phyloP scores from a whole-genome alignment of 2,329 filamentous ascomycete species.

The Colletotrichum ledebouriae region DNA sequence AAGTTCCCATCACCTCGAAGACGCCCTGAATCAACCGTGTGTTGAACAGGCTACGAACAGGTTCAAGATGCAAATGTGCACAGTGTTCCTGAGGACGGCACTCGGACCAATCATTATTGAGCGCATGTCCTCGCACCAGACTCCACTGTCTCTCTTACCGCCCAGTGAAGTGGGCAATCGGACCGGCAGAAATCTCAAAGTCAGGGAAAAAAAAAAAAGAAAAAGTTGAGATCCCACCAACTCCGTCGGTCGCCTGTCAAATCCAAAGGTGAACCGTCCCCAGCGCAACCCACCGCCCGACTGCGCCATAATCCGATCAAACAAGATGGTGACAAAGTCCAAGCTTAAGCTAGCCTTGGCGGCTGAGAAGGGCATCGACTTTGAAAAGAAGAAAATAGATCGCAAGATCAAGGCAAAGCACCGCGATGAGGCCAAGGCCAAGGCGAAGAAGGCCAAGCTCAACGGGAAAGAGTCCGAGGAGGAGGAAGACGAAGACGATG shows the following conservation, averaged over 20 bases:
- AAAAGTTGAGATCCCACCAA: conserved; percentile 5
- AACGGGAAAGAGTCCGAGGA: conserved; percentile 42
- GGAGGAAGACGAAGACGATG: conserved; percentile 50
- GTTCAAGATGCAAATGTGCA: not conserved
- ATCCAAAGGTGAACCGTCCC: conserved; percentile 8
- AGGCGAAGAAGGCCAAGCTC: conserved; percentile 47
- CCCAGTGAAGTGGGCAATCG: not conserved
- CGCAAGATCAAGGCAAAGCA: conserved; percentile 61
- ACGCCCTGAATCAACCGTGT: too few species aligned
- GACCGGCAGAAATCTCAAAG: conserved; percentile 41
- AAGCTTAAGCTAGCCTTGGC: conserved; percentile 68
- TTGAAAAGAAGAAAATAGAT: conserved; percentile 64
- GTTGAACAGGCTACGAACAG: not conserved
- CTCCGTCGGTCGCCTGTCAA: conserved; percentile 19
- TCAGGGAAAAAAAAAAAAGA: too few species aligned
- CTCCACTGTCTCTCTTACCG: conserved; percentile 11
- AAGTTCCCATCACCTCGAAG: not conserved
- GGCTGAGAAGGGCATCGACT: conserved; percentile 67
- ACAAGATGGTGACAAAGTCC: conserved; percentile 58
- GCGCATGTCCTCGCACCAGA: not conserved
- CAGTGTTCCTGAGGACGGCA: not conserved
- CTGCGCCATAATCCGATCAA: conserved; percentile 6
- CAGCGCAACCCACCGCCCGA: conserved; percentile 32
- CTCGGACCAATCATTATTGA: conserved; percentile 9
- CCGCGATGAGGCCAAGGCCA: conserved; percentile 47